Evolutionary conservation across 148 eudicot species (phyloP).

Genomic region (Limonium bicolor): DNA sequence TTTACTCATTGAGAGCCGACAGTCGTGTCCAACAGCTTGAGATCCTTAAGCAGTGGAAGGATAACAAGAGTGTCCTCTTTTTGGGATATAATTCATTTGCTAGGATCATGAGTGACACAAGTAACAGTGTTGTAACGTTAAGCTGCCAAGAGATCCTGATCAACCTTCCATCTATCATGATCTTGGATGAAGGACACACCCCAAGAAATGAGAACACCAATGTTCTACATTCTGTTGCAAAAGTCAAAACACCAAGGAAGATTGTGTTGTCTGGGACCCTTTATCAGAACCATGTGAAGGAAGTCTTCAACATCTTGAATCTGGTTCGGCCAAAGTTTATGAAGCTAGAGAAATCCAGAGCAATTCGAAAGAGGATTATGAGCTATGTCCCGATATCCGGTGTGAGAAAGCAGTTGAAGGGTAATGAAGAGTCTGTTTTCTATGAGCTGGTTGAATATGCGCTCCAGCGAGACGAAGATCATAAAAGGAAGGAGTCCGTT

Average conservation of each 20-base stretch:
- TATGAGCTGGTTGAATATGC: conserved; percentile 70
- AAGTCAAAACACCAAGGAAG: conserved; percentile 64
- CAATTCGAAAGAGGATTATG: conserved; percentile 41
- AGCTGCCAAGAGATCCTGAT: conserved; percentile 52
- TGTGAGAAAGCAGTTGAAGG: conserved; percentile 25
- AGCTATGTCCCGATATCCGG: conserved; percentile 32
- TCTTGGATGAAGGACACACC: conserved; percentile 89
- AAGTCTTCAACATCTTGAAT: conserved; percentile 70
- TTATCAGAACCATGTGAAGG: conserved; percentile 81
- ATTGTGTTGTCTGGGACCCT: conserved; percentile 87
- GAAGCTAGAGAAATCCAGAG: conserved; percentile 31
- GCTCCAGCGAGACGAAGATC: conserved; percentile 47
- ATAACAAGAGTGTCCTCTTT: conserved; percentile 50
- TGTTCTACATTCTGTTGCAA: conserved; percentile 51
- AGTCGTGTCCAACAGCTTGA: conserved; percentile 52
- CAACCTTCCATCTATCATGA: conserved; percentile 44
- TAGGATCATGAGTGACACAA: conserved; percentile 46
- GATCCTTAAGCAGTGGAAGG: conserved; percentile 64
- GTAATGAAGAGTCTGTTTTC: conserved; percentile 36
- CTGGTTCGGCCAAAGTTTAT: conserved; percentile 73
- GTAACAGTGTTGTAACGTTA: conserved; percentile 18
- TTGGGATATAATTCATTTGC: conserved; percentile 75
- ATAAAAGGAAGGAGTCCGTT: conserved; percentile 38
- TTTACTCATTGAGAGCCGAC: conserved; percentile 80
- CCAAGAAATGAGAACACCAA: conserved; percentile 84